Evolutionary conservation across 139 green algal genomes (phyloP), one percentile per base, ranked within the genome.

Genomic region (Gonium pectorale): DNA sequence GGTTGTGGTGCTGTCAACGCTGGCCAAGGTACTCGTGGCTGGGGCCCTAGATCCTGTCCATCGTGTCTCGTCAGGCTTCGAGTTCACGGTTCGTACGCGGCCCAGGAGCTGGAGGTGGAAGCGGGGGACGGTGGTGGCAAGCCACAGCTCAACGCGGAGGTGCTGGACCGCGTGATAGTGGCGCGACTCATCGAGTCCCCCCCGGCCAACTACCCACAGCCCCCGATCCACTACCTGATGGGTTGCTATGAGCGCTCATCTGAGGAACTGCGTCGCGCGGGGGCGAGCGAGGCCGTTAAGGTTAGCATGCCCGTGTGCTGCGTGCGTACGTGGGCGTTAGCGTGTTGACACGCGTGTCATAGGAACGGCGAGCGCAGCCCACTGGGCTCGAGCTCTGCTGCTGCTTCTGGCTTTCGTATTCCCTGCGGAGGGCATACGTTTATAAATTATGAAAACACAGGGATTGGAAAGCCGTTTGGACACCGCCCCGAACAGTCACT

Each of bases 201-300:
- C 0, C 89, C 94, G 24, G 54, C 83, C 0, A 27, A 86, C 44
- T 95, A 93, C 79, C 83, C 86, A 0, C 91, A 94, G 84, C 89
- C 90, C 56, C 95, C 95, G 0, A 66, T 97, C 19, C 90, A 96
- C 29, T 98, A 97, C 84, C 89, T 98, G 38, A 72, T 96, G 24
- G 89, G 82, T 3, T 96, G 93, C 80, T 96, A 94, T 54, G 79
- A 72, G 1, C 87, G 91, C 15, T 81, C 88, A 0, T 81, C 67
- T 19, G 72, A 90, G 8, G 90, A 94, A 89, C 60, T 86, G 67
- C 85, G 93, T 80, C 31, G 33, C 35, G 41, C 68, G 52, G 69
- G 40, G 33, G 49, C 60, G 3, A 83, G 90, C 26, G 80, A 84
- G 69, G 86, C 88, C 21, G 33, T 51, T 43, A 63, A 83, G 77